phyloP scores from a whole-genome alignment of 2,329 filamentous ascomycete genomes.

The Apiospora aurea region DNA sequence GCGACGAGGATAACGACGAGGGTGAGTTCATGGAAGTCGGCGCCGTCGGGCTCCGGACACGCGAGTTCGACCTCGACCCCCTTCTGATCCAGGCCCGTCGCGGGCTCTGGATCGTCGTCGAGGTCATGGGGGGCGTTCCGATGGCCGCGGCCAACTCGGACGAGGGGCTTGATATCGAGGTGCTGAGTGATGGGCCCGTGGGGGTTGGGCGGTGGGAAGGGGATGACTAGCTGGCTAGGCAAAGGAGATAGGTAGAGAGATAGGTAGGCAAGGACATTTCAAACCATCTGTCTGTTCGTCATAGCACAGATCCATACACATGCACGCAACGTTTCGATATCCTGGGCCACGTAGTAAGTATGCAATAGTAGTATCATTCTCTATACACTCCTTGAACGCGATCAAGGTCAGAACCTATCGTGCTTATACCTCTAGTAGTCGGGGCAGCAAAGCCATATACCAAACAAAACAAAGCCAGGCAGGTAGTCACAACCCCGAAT shows the following conservation, averaged over 20 bases:
- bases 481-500: neutral
- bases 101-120: slow-evolving; percentile 81
- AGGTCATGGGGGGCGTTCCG: slow-evolving; percentile 67
- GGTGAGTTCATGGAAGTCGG: slow-evolving; percentile 74
- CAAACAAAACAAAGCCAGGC: neutral
- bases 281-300: neutral
- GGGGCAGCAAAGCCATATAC: neutral
- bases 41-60: slow-evolving; percentile 68
- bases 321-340: neutral
- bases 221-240: neutral
- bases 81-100: slow-evolving; percentile 55
- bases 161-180: slow-evolving; percentile 58
- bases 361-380: slow-evolving; percentile 5
- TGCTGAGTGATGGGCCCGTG: slow-evolving; percentile 58
- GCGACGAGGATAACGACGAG: slow-evolving; percentile 43
- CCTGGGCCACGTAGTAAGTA: neutral
- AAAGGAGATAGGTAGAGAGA: neutral
- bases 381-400: neutral
- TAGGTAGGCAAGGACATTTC: neutral
- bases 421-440: neutral
- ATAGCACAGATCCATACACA: neutral
- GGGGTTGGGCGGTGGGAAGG: slow-evolving; percentile 53
- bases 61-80: slow-evolving; percentile 78
- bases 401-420: neutral
- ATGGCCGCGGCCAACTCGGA: slow-evolving; percentile 38